Conservation (phyloP, 2,329 filamentous ascomycete genomes). For the Xylaria multiplex region DNA sequence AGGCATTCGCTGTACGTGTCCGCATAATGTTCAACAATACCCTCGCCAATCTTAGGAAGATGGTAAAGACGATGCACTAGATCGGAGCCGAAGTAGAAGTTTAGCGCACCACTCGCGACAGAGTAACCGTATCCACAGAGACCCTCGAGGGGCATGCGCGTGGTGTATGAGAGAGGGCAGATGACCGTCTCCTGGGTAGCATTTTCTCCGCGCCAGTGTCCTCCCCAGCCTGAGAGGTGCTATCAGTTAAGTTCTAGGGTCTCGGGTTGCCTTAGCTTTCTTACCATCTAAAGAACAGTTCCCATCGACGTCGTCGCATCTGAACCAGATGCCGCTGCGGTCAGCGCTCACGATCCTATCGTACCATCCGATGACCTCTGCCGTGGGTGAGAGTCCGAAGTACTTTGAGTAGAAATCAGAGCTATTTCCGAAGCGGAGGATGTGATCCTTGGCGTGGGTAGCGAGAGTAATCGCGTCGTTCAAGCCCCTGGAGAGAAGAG, state of each 20-base stretch:
- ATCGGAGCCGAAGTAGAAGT: conserved; percentile 18
- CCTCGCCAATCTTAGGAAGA: conserved; percentile 13
- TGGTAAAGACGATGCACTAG: conserved; percentile 11
- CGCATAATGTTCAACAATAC: conserved; percentile 14
- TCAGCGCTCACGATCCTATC: conserved; percentile 14
- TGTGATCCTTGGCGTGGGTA: conserved; percentile 12
- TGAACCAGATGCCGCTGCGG: conserved; percentile 14
- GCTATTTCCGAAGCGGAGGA: conserved; percentile 14
- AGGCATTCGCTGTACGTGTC: conserved; percentile 15
- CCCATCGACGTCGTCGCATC: conserved; percentile 12
- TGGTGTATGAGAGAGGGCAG: conserved; percentile 9
- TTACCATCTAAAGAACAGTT: conserved; percentile 12
- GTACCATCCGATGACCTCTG: conserved; percentile 19
- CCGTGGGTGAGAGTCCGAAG: conserved; percentile 10
- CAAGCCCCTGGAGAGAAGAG: conserved; percentile 11
- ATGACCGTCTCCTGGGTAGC: conserved; percentile 17
- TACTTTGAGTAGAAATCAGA: conserved; percentile 16
- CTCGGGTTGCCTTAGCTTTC: background rate
- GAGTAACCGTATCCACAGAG: conserved; percentile 20
- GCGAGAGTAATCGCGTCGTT: conserved; percentile 4
- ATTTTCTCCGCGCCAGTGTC: conserved; percentile 19
- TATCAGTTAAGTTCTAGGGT: background rate
- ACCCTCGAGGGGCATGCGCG: conserved; percentile 15
- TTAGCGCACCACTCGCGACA: conserved; percentile 3
- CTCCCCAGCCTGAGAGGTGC: background rate